phyloP scores from a whole-genome alignment of 2,329 filamentous ascomycete species.

The Clathrospora elynae region DNA sequence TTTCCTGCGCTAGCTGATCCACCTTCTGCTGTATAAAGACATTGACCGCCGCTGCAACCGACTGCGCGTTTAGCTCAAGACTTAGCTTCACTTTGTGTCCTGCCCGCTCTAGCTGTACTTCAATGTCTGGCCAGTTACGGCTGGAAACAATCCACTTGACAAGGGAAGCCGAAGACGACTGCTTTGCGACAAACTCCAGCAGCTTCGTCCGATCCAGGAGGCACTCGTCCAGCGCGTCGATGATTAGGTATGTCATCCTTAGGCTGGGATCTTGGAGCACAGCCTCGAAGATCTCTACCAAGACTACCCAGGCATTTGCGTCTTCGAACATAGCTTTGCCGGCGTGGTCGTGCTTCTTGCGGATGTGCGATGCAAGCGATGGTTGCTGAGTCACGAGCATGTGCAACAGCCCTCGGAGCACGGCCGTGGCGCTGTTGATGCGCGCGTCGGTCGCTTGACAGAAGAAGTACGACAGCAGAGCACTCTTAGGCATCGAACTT shows the following conservation, averaged over 20 bases:
- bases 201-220: slow-evolving; percentile 6
- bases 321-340: slow-evolving; percentile 33
- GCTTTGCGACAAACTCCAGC: slow-evolving; percentile 5
- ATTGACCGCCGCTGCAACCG: slow-evolving; percentile 43
- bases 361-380: no score
- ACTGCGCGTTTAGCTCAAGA: slow-evolving; percentile 45
- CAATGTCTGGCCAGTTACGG: slow-evolving; percentile 34
- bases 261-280: slow-evolving; percentile 48
- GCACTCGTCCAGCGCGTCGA: slow-evolving; percentile 20
- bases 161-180: slow-evolving; percentile 2
- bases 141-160: slow-evolving; percentile 22
- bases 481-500: slow-evolving; percentile 15
- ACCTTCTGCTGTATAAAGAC: slow-evolving; percentile 49
- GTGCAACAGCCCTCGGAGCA: no score
- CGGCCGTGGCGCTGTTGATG: no score
- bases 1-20: no score
- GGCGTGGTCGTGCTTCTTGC: slow-evolving; percentile 43
- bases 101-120: slow-evolving; percentile 32
- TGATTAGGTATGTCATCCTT: slow-evolving; percentile 7
- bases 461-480: slow-evolving; percentile 46
- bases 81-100: slow-evolving; percentile 31
- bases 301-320: slow-evolving; percentile 29
- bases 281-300: slow-evolving; percentile 41
- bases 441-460: slow-evolving; percentile 53
- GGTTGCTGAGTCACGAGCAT: no score